Percentiles rank a stretch among this genome's conserved stretches.
Conservation (phyloP, 1,139 yeast genomes). For the Diutina siamensis region DNA sequence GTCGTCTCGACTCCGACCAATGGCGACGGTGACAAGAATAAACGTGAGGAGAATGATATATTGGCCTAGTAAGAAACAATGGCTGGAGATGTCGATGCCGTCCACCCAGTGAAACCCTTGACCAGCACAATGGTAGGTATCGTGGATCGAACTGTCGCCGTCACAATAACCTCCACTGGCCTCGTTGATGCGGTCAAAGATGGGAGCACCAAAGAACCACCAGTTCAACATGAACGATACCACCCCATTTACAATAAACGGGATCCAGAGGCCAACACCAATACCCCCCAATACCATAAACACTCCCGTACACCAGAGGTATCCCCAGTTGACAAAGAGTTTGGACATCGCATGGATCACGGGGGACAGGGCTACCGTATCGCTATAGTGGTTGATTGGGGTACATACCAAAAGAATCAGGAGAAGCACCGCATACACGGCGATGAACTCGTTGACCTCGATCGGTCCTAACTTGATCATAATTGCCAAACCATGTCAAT, state of each 20-base stretch:
- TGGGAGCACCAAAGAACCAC: slow-evolving; percentile 38
- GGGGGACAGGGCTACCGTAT: slow-evolving; percentile 3
- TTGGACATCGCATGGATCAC: slow-evolving; percentile 11
- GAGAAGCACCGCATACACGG: background rate
- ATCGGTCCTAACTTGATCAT: slow-evolving; percentile 1
- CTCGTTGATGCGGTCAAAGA: slow-evolving; percentile 31
- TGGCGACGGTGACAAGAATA: slow-evolving; percentile 29
- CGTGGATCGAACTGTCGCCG: slow-evolving; percentile 5
- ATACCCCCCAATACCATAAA: slow-evolving; percentile 10
- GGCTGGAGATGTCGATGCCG: slow-evolving; percentile 54
- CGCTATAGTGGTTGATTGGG: background rate
- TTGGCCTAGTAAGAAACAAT: slow-evolving; percentile 2
- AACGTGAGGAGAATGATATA: slow-evolving; percentile 13
- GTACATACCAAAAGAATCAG: background rate
- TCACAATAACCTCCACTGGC: slow-evolving; percentile 32
- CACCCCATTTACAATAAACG: slow-evolving; percentile 12
- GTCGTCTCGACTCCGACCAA: background rate
- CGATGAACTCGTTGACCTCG: background rate
- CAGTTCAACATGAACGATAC: slow-evolving; percentile 15
- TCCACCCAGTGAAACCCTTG: slow-evolving; percentile 35
- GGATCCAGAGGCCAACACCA: slow-evolving; percentile 7
- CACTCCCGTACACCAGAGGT: slow-evolving; percentile 18
- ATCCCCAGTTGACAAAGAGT: slow-evolving; percentile 18
- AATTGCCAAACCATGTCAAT: too few relatives aligned
- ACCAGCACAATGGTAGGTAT: slow-evolving; percentile 7